Percentiles rank a stretch among this genome's conserved stretches.
Conservation (phyloP, 768 basidiomycete genomes). For the Tulasnella sp. region DNA sequence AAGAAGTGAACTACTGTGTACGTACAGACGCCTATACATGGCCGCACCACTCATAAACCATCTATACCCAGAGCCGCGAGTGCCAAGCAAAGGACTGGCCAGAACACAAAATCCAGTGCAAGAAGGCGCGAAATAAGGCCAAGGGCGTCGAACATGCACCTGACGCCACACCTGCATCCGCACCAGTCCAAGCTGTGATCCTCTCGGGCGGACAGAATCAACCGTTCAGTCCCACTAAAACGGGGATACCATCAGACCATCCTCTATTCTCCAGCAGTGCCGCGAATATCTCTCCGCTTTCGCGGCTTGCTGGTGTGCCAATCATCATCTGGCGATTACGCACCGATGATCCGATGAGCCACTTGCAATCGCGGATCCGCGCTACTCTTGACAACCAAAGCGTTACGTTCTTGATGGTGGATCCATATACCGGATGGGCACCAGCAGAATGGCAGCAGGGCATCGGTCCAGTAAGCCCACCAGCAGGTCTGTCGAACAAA, state of each 20-base stretch:
- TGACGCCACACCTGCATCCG: background rate
- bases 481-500: too few species aligned
- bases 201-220: background rate
- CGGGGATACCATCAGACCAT: background rate
- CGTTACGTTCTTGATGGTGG: constrained; percentile 3
- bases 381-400: constrained; percentile 1
- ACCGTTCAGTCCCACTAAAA: background rate
- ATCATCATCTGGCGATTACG: constrained; percentile 7
- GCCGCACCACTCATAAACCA: too few species aligned
- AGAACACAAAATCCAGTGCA: constrained; percentile 1
- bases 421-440: constrained; percentile 1
- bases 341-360: constrained; percentile 7
- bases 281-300: background rate
- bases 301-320: background rate
- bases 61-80: background rate
- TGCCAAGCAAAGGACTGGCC: constrained; percentile 5
- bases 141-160: background rate
- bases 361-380: background rate
- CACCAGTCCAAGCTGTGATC: background rate
- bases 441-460: constrained; percentile 9
- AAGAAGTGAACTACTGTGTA: constrained; percentile 2
- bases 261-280: background rate
- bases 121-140: background rate
- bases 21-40: too few species aligned
- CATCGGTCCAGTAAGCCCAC: background rate